Evolutionary conservation across 768 basidiomycete genomes (phyloP), one percentile per base, ranked within the genome.

Genomic region (Clathrus columnatus): DNA sequence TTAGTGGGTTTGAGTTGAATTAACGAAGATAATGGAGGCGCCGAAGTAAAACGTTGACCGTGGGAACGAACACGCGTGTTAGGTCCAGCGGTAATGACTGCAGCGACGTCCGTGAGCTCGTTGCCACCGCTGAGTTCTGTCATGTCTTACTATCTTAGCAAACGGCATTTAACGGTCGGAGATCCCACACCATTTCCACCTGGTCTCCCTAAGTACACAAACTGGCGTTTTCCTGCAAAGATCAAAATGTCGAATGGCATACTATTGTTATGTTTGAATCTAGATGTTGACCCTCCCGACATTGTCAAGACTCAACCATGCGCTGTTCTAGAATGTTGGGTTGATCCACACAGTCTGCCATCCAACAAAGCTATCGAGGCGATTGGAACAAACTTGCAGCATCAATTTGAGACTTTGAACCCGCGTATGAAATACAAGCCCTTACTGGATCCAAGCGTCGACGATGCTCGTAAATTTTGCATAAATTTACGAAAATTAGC

Each of bases 271-370:
- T 99, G 96, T 65, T 77, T 99, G 18, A 97, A 98, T 70, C 91
- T 98, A 67, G 94, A 95, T 54, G 90, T 96, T 46, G 95, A 98
- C 65, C 96, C 96, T 17, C 96, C 96, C 59, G 96, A 99, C 64
- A 76, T 97, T 51, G 85, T 98, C 71, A 99, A 98, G 75, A 97
- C 95, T 5, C 87, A 87, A 60, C 96, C 96, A 0, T 97, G 93
- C 62, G 93, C 96, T 0, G 84, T 87, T 43, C 74, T 96, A 48
- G 95, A 98, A 68, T 93, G 91, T 60, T 99, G 96, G 96, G 87
- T 98, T 29, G 94, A 98, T 70, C 95, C 95, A 4, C 88, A 86
- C 60, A 88, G 85, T 17, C 80, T 96, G 76, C 89, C 92, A 7
- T 86, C 91, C 0, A 82, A 87, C 54, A 97, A 96, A 67, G 96